A percentile compares a stretch with the other conserved stretches of the same genome.
phyloP scores from a whole-genome alignment of 1,139 yeast genomes.

The Geotrichum carabidarum region DNA sequence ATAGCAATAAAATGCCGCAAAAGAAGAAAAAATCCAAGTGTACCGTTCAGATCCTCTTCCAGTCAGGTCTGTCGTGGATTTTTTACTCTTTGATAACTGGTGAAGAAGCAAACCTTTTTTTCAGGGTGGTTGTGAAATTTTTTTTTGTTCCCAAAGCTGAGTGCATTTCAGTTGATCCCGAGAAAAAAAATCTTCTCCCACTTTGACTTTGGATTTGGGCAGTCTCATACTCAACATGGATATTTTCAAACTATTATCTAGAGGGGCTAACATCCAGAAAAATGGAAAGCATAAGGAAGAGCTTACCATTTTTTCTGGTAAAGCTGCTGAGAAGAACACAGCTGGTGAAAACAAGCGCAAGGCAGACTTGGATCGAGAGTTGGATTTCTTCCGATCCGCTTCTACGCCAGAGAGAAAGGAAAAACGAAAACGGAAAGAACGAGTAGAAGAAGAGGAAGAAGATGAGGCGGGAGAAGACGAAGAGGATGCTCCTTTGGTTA shows the following conservation, averaged over 20 bases:
- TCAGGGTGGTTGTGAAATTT: constrained; percentile 4
- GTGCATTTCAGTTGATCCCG: background rate
- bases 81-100: no score
- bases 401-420: constrained; percentile 41
- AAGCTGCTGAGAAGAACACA: constrained; percentile 13
- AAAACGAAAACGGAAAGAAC: constrained; percentile 40
- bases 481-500: constrained; percentile 43
- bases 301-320: constrained; percentile 28
- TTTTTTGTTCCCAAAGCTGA: background rate
- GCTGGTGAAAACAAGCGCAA: constrained; percentile 14
- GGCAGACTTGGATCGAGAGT: constrained; percentile 24
- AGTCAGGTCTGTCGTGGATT: background rate
- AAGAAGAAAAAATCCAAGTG: background rate
- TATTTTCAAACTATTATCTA: constrained; percentile 72
- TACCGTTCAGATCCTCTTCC: no score
- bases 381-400: constrained; percentile 24
- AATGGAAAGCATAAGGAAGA: constrained; percentile 35
- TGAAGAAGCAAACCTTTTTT: background rate
- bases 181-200: background rate
- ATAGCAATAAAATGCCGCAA: background rate
- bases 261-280: constrained; percentile 78
- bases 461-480: constrained; percentile 32
- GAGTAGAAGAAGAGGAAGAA: constrained; percentile 21
- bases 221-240: constrained; percentile 52
- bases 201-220: background rate